Percentiles rank a stretch among this genome's conserved stretches.
These are phyloP conservation scores for Elongisporangium senticosum DNA, from an alignment of 352 stramenopile genomes.

Conservation along the genomic window DNA sequence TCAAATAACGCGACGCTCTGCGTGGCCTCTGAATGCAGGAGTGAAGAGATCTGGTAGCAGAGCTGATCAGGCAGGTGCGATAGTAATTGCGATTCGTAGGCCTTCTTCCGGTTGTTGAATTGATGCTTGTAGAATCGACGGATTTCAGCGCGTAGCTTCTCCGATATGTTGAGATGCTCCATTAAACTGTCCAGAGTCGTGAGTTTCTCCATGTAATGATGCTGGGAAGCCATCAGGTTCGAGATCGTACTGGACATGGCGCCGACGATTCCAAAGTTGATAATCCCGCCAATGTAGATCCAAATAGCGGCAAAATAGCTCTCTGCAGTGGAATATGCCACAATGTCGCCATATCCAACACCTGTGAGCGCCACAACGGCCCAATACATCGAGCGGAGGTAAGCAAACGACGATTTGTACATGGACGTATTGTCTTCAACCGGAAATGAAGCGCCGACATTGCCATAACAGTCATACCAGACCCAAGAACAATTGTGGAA, in stretches of 20 bases:
- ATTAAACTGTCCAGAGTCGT: constrained; percentile 63
- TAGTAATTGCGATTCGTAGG: constrained; percentile 69
- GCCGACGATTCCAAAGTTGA: constrained; percentile 76
- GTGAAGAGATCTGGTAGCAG: constrained; percentile 66
- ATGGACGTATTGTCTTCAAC: constrained; percentile 25
- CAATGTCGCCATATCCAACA: constrained; percentile 74
- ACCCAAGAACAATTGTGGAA: constrained; percentile 74
- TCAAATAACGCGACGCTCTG: constrained; percentile 57
- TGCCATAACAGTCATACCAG: constrained; percentile 59
- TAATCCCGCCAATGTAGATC: constrained; percentile 68
- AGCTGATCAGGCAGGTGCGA: constrained; percentile 64
- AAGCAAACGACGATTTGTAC: constrained; percentile 54
- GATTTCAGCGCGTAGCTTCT: constrained; percentile 51
- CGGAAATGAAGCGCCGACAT: constrained; percentile 46
- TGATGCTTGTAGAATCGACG: constrained; percentile 71
- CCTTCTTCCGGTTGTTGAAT: constrained; percentile 47
- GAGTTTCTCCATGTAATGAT: constrained; percentile 64
- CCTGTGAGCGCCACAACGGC: constrained; percentile 61
- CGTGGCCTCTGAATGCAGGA: constrained; percentile 57
- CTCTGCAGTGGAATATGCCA: constrained; percentile 64
- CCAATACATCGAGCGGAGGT: constrained; percentile 73
- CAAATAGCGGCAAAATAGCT: constrained; percentile 67
- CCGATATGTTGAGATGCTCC: constrained; percentile 47
- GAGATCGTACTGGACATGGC: constrained; percentile 80
- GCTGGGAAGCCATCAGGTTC: constrained; percentile 52